Evolutionary conservation across 768 basidiomycete genomes (phyloP).

Genomic region (Pulveroboletus sp.): DNA sequence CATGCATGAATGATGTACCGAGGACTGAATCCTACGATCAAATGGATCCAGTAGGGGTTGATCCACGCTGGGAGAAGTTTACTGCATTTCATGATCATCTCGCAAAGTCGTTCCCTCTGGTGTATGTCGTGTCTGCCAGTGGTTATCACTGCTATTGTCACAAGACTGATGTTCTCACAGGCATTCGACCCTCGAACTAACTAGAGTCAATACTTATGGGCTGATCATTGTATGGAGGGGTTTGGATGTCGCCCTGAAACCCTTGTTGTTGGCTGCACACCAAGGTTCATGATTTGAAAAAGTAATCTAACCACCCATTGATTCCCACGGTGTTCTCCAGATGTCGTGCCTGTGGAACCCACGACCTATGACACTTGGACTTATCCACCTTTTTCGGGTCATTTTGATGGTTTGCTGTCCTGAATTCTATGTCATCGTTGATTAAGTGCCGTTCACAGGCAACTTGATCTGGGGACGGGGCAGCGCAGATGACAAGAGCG

Average conservation of each 20-base stretch:
- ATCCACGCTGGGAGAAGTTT: conserved; percentile 56
- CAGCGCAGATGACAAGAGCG: conserved; percentile 58
- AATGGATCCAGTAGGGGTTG: conserved; percentile 46
- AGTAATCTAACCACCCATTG: not conserved
- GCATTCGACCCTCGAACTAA: conserved; percentile 48
- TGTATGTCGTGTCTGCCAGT: conserved; percentile 37
- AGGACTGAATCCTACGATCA: conserved; percentile 51
- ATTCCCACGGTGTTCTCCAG: conserved; percentile 28
- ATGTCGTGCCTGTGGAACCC: conserved; percentile 67
- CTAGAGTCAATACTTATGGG: conserved; percentile 61
- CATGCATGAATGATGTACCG: conserved; percentile 1
- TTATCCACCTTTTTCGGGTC: conserved; percentile 61
- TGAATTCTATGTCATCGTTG: not conserved
- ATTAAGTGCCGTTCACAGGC: conserved; percentile 18
- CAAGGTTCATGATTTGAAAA: conserved; percentile 55
- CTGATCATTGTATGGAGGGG: conserved; percentile 61
- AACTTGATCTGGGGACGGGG: conserved; percentile 51
- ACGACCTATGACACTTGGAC: conserved; percentile 56
- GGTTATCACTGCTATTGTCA: not conserved
- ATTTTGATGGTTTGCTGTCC: conserved; percentile 46
- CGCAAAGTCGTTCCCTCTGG: conserved; percentile 55
- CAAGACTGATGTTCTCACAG: conserved; percentile 26
- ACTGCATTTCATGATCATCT: conserved; percentile 56
- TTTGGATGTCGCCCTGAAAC: conserved; percentile 46
- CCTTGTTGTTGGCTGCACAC: conserved; percentile 52